These are phyloP conservation scores for Termitomyces sp. DNA, from an alignment of 768 basidiomycete species.

Conservation along the genomic window DNA sequence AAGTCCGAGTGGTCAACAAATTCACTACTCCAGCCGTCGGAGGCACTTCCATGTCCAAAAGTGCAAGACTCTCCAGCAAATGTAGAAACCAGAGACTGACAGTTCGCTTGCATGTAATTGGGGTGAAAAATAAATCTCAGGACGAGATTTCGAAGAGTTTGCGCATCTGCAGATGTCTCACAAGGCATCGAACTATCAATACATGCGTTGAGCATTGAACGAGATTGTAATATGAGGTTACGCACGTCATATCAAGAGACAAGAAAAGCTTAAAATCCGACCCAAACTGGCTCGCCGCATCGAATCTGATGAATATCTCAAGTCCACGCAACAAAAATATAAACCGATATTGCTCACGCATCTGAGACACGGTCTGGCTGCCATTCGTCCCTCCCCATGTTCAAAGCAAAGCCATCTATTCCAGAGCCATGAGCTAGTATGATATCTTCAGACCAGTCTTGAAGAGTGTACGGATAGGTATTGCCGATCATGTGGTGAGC, in stretches of 20 bases:
- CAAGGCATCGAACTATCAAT: slow-evolving; percentile 49
- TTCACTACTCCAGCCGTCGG: slow-evolving; percentile 52
- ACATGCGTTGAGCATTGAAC: not conserved
- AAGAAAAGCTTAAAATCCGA: slow-evolving; percentile 68
- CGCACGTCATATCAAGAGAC: slow-evolving; percentile 75
- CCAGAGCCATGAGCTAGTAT: slow-evolving; percentile 48
- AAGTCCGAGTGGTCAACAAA: slow-evolving; percentile 44
- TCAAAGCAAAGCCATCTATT: slow-evolving; percentile 69
- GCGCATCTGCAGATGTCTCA: slow-evolving; percentile 38
- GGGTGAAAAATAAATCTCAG: slow-evolving; percentile 47
- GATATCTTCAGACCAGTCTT: slow-evolving; percentile 49
- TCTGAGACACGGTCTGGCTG: slow-evolving; percentile 54
- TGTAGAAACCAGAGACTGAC: slow-evolving; percentile 56
- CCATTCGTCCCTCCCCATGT: slow-evolving; percentile 63
- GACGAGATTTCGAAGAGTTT: slow-evolving; percentile 47
- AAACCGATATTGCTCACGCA: slow-evolving; percentile 41
- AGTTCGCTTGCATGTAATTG: slow-evolving; percentile 46
- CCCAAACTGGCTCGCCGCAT: slow-evolving; percentile 46
- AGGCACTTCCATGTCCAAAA: slow-evolving; percentile 51
- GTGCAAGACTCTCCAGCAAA: slow-evolving; percentile 67
- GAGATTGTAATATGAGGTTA: slow-evolving; percentile 6
- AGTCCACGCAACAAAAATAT: not conserved
- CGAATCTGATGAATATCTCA: slow-evolving; percentile 32
- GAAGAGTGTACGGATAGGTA: slow-evolving; percentile 51
- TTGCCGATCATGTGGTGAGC: slow-evolving; percentile 67